These are phyloP conservation scores for Coemansia sp. DNA, from an alignment of 192 early-diverging fungal species.

Conservation along the genomic window DNA sequence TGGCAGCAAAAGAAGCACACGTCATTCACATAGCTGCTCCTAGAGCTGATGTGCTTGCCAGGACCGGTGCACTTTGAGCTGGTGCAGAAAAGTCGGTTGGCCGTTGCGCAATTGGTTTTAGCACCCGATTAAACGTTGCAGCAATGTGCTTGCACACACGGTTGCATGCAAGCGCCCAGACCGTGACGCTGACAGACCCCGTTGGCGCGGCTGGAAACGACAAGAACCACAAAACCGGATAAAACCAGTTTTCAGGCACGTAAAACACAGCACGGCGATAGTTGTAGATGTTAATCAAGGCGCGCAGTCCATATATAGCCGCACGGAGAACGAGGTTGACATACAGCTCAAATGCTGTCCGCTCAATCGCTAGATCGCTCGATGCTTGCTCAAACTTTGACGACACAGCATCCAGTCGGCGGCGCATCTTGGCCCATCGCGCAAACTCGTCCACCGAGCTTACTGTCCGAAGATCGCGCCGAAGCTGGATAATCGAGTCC, in stretches of 20 bases:
- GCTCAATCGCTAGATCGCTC: conserved; percentile 63
- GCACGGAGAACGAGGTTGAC: conserved; percentile 70
- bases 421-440: conserved; percentile 85
- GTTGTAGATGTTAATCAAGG: conserved; percentile 67
- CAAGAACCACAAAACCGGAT: conserved; percentile 66
- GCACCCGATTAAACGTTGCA: conserved; percentile 26
- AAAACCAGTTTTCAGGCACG: conserved; percentile 75
- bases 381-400: conserved; percentile 66
- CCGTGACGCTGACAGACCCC: conserved; percentile 75
- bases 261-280: conserved; percentile 72
- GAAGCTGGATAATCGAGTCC: conserved; percentile 61
- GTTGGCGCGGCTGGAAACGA: conserved; percentile 73
- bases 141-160: conserved; percentile 57
- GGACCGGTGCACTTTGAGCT: not conserved
- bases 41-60: not conserved
- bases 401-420: conserved; percentile 72
- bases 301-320: conserved; percentile 61
- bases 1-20: not conserved
- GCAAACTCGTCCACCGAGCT: conserved; percentile 90
- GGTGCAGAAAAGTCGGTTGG: not conserved
- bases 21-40: not conserved
- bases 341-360: conserved; percentile 77
- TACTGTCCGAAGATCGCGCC: conserved; percentile 64
- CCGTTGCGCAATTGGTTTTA: conserved; percentile 15
- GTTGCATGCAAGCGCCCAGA: conserved; percentile 78